phyloP scores from a whole-genome alignment of 2,329 filamentous ascomycete genomes.

The Pseudodiploospora longispora region DNA sequence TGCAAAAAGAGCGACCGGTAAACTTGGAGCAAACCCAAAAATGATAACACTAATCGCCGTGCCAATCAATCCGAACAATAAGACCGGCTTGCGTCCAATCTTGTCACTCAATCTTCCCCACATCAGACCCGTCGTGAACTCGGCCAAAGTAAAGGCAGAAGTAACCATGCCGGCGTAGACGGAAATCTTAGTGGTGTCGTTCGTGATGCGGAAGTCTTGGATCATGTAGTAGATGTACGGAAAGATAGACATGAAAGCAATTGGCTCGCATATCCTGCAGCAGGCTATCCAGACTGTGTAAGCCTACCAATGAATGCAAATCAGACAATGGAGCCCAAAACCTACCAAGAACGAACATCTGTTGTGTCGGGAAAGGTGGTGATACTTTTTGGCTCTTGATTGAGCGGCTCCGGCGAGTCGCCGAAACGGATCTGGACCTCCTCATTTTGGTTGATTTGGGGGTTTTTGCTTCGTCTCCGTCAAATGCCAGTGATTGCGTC shows the following conservation, averaged over 20 bases:
- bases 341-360: slow-evolving; percentile 47
- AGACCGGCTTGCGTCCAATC: slow-evolving; percentile 84
- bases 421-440: slow-evolving; percentile 17
- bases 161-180: slow-evolving; percentile 95
- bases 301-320: background rate
- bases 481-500: no score
- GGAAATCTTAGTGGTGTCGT: slow-evolving; percentile 71
- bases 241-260: slow-evolving; percentile 99
- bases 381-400: slow-evolving; percentile 14
- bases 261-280: slow-evolving; percentile 94
- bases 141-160: slow-evolving; percentile 89
- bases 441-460: slow-evolving; percentile 16
- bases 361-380: slow-evolving; percentile 31
- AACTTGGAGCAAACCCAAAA: slow-evolving; percentile 81
- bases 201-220: slow-evolving; percentile 76
- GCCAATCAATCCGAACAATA: slow-evolving; percentile 80
- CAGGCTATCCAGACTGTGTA: slow-evolving; percentile 48
- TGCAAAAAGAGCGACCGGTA: slow-evolving; percentile 76
- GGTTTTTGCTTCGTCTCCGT: background rate
- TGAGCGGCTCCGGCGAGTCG: slow-evolving; percentile 15
- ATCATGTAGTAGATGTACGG: slow-evolving; percentile 99
- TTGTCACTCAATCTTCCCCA: slow-evolving; percentile 92
- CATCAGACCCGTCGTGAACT: slow-evolving; percentile 85
- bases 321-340: slow-evolving; percentile 5
- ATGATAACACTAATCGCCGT: slow-evolving; percentile 88